These are phyloP conservation scores for Epichloe glyceriae DNA, from an alignment of 2,329 filamentous ascomycete genomes.

Conservation along the genomic window DNA sequence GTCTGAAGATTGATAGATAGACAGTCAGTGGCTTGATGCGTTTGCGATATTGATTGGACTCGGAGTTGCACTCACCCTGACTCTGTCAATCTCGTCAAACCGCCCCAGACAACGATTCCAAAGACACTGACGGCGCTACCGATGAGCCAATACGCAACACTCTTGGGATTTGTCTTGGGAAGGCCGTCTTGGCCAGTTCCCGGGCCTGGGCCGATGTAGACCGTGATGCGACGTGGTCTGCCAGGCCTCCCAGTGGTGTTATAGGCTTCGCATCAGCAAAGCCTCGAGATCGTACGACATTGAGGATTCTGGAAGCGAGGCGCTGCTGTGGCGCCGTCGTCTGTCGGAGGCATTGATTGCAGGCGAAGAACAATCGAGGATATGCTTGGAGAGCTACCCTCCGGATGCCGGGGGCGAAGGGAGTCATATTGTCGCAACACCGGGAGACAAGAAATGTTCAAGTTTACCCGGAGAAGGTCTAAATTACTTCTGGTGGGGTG, in stretches of 20 bases:
- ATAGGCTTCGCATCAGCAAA: conserved; percentile 22
- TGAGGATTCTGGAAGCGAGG: conserved; percentile 26
- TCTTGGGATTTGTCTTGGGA: conserved; percentile 55
- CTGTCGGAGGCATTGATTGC: conserved; percentile 35
- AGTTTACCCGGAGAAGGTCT: background rate
- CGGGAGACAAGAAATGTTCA: background rate
- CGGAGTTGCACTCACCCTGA: conserved; percentile 56
- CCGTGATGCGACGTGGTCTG: conserved; percentile 14
- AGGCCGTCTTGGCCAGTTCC: conserved; percentile 24
- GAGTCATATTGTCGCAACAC: conserved; percentile 21
- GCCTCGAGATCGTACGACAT: conserved; percentile 25
- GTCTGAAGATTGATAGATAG: conserved; percentile 31
- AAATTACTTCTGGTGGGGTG: background rate
- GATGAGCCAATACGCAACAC: conserved; percentile 83
- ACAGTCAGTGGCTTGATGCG: background rate
- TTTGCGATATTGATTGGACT: background rate
- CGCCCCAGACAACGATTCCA: conserved; percentile 91
- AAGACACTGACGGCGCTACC: conserved; percentile 89
- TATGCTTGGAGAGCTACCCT: conserved; percentile 27
- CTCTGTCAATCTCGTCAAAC: conserved; percentile 85
- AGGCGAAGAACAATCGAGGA: conserved; percentile 28
- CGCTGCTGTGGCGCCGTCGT: conserved; percentile 11
- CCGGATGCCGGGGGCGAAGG: conserved; percentile 28
- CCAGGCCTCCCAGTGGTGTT: conserved; percentile 16
- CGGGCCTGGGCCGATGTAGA: conserved; percentile 10